These are phyloP conservation scores for Penicillium subrubescens DNA, from an alignment of 495 filamentous ascomycete species.

Conservation along the genomic window DNA sequence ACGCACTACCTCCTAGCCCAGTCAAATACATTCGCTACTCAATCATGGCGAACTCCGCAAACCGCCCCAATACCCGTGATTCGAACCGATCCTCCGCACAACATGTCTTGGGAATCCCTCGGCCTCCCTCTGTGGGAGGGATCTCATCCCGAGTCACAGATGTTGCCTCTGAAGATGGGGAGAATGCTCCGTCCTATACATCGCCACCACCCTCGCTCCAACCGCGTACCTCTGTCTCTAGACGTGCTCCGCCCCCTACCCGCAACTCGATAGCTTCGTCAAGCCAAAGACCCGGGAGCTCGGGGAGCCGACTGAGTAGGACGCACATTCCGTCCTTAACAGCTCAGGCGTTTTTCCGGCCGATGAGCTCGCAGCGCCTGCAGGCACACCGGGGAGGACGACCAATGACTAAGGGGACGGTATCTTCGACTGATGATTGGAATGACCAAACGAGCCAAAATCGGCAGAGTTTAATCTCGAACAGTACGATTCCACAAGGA, in stretches of 20 bases:
- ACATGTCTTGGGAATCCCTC: slow-evolving; percentile 46
- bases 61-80: slow-evolving; percentile 31
- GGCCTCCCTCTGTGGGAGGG: slow-evolving; percentile 53
- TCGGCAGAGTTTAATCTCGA: slow-evolving; percentile 51
- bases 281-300: slow-evolving; percentile 58
- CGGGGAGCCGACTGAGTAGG: slow-evolving; percentile 73
- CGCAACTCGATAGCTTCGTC: slow-evolving; percentile 38
- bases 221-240: slow-evolving; percentile 48
- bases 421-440: slow-evolving; percentile 45
- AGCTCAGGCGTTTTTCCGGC: slow-evolving; percentile 89
- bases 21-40: background rate
- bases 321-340: slow-evolving; percentile 90
- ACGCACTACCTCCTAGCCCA: slow-evolving; percentile 18
- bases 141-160: slow-evolving; percentile 89
- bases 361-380: slow-evolving; percentile 94
- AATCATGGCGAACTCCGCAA: slow-evolving; percentile 33
- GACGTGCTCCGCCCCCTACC: slow-evolving; percentile 48
- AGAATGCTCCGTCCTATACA: slow-evolving; percentile 43
- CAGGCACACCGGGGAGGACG: slow-evolving; percentile 81
- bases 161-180: slow-evolving; percentile 60
- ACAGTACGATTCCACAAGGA: slow-evolving; percentile 43
- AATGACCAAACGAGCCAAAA: slow-evolving; percentile 49
- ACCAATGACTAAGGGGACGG: slow-evolving; percentile 47
- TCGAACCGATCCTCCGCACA: slow-evolving; percentile 25
- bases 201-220: slow-evolving; percentile 49